These are phyloP conservation scores for Rhododendron kiyosumense DNA, from an alignment of 148 eudicot species.

Conservation along the genomic window DNA sequence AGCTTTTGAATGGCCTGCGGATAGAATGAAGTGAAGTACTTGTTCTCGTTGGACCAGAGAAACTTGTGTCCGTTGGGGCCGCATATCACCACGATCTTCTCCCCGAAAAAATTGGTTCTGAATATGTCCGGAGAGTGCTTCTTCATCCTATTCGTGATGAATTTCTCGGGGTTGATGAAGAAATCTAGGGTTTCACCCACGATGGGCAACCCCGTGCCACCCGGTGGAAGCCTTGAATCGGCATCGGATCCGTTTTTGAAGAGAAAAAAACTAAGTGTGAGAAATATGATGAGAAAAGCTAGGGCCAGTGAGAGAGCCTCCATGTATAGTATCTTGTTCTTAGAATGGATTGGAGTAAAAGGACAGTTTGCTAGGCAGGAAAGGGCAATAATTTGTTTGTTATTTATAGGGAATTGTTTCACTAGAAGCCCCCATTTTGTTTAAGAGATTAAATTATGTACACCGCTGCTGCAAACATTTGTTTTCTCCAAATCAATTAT, in stretches of 20 bases:
- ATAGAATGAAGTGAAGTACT: neutral
- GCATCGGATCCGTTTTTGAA: neutral
- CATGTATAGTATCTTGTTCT: neutral
- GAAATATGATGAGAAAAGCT: neutral
- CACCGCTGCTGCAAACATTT: no score
- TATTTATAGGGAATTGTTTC: neutral
- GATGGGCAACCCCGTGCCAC: neutral
- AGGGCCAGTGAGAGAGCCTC: conserved; percentile 1
- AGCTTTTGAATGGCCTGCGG: neutral
- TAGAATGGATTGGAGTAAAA: neutral
- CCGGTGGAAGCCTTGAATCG: conserved; percentile 5
- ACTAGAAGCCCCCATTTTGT: neutral
- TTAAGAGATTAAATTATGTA: no score
- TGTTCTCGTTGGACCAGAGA: neutral
- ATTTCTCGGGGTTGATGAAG: neutral
- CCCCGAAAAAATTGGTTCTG: neutral
- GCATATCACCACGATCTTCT: neutral
- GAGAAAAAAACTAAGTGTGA: neutral
- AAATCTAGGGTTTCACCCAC: neutral
- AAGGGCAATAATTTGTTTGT: neutral
- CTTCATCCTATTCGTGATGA: neutral
- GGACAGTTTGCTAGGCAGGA: neutral
- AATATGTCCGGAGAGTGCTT: neutral
- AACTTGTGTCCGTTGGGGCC: conserved; percentile 5
- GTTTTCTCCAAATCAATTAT: no score